A percentile compares a stretch with the other conserved stretches of the same genome.
phyloP scores from a whole-genome alignment of 2,329 filamentous ascomycete genomes.

The Fusarium buharicum region DNA sequence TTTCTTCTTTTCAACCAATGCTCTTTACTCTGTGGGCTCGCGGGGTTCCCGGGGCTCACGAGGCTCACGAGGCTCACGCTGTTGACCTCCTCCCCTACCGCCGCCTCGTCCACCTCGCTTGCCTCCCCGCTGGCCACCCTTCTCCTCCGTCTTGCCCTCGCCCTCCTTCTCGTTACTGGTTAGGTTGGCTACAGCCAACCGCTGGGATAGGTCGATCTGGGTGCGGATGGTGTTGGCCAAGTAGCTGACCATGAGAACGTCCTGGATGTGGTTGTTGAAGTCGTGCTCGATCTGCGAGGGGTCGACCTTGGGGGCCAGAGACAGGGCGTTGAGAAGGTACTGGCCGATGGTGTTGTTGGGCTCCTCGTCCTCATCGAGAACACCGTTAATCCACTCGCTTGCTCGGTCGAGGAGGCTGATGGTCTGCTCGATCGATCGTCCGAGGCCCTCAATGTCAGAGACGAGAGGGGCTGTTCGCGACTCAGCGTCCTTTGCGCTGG shows the following conservation, averaged over 20 bases:
- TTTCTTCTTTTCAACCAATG: conserved; percentile 22
- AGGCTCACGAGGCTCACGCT: conserved; percentile 59
- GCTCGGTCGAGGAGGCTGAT: conserved; percentile 91
- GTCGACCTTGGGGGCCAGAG: conserved; percentile 94
- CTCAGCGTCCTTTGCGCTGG: conserved; percentile 82
- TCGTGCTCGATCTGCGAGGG: conserved; percentile 90
- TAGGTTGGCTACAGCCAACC: conserved; percentile 83
- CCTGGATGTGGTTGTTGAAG: conserved; percentile 99
- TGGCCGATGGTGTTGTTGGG: conserved; percentile 93
- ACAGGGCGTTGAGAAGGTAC: conserved; percentile 93
- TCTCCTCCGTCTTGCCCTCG: conserved; percentile 60
- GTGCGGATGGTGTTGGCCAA: conserved; percentile 98
- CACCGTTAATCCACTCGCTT: conserved; percentile 89
- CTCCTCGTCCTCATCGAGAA: conserved; percentile 91
- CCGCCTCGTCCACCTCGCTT: conserved; percentile 64
- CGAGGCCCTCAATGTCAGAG: conserved; percentile 89
- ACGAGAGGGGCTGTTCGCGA: conserved; percentile 77
- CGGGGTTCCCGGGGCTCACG: conserved; percentile 60
- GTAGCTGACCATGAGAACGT: conserved; percentile 97
- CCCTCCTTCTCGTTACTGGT: conserved; percentile 60
- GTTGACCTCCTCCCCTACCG: conserved; percentile 62
- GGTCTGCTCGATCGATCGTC: conserved; percentile 87
- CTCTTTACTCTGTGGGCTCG: conserved; percentile 49
- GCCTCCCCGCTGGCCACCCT: conserved; percentile 60
- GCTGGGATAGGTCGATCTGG: conserved; percentile 97